These are phyloP conservation scores for Colletotrichum gloeosporioides DNA, from an alignment of 2,329 filamentous ascomycete species.

Conservation along the genomic window DNA sequence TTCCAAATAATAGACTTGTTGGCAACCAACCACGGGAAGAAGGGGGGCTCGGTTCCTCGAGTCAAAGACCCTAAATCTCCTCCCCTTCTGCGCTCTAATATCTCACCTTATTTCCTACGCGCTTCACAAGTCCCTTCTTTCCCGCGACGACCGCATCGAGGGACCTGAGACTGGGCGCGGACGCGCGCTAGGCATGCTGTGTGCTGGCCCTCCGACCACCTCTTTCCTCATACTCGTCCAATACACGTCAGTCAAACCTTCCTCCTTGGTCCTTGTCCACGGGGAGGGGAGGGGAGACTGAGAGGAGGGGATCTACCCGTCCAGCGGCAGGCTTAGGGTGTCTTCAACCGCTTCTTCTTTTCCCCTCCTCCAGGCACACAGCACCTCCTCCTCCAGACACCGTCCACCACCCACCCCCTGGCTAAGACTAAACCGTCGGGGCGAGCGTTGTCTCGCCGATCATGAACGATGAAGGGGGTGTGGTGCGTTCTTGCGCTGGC, in stretches of 20 bases:
- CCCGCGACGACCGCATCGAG: not conserved
- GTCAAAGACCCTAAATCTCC: slow-evolving; percentile 1
- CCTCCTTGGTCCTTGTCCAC: not conserved
- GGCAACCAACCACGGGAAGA: not conserved
- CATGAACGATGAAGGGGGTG: not conserved
- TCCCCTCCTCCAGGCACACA: not conserved
- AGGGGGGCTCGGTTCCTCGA: not conserved
- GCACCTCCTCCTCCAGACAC: not conserved
- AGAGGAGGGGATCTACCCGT: slow-evolving; percentile 6
- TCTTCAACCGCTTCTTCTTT: not conserved
- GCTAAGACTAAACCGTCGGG: slow-evolving; percentile 6
- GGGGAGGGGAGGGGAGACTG: not conserved
- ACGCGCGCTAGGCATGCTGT: not conserved
- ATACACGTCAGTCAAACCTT: slow-evolving; percentile 3
- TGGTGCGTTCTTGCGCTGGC: not conserved
- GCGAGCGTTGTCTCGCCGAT: slow-evolving; percentile 16
- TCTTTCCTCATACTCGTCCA: not conserved
- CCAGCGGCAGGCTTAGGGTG: not conserved
- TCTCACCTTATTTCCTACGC: not conserved
- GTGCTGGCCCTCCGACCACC: not conserved
- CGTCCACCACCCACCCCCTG: not conserved
- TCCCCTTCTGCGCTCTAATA: not conserved
- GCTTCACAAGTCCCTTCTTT: not conserved
- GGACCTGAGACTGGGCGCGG: not conserved
- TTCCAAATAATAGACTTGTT: not conserved